A percentile compares a stretch with the other conserved stretches of the same genome.
phyloP scores from a whole-genome alignment of 768 basidiomycete species.

The Trametes punicea region DNA sequence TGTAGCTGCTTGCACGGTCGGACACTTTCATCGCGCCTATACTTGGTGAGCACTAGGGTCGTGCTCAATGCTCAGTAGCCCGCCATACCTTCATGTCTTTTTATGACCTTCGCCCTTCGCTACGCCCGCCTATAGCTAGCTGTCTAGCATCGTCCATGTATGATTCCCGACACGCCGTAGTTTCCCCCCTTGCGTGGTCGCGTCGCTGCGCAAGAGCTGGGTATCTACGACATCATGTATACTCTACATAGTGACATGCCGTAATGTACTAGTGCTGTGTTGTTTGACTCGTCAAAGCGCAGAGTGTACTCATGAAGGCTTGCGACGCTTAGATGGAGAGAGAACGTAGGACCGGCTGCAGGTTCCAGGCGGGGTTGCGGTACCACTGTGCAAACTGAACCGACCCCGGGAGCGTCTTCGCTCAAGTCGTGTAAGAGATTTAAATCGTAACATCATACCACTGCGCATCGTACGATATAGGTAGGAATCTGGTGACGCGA shows the following conservation, averaged over 20 bases:
- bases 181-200: not conserved
- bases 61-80: not conserved
- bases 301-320: no score
- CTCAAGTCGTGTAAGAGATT: no score
- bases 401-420: no score
- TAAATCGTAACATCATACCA: no score
- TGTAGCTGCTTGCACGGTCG: not conserved
- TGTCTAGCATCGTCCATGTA: not conserved
- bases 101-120: constrained; percentile 15
- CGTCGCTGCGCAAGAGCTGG: no score
- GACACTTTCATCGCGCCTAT: not conserved
- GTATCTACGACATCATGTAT: not conserved
- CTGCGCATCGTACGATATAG: no score
- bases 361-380: no score
- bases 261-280: constrained; percentile 1
- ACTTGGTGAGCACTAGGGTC: not conserved
- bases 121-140: not conserved
- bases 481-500: no score
- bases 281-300: no score
- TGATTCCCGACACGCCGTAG: not conserved
- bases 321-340: no score
- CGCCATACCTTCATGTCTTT: constrained; percentile 5
- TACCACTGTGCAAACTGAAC: no score
- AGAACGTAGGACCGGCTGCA: no score
- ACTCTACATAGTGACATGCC: not conserved